Conservation (phyloP, 805 yeast genomes). For the Candida odintsovae region DNA sequence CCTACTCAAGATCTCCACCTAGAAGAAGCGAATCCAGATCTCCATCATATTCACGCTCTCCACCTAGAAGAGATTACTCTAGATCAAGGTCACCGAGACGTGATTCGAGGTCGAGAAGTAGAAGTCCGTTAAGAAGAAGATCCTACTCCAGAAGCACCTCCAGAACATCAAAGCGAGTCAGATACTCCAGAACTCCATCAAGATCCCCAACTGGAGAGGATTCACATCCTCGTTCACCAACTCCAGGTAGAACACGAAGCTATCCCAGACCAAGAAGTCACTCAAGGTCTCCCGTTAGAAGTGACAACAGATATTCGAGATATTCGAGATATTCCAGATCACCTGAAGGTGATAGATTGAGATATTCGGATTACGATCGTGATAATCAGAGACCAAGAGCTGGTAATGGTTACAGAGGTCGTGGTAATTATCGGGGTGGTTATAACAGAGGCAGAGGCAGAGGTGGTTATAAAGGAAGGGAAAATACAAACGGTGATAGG, state of each 20-base stretch:
- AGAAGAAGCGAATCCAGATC: conserved; percentile 4
- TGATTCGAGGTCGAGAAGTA: conserved; percentile 2
- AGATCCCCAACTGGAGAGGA: conserved; percentile 7
- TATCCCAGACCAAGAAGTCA: background rate
- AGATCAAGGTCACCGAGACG: conserved; percentile 3
- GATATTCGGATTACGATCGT: conserved; percentile 3
- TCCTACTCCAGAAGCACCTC: conserved; percentile 7
- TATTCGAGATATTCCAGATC: background rate
- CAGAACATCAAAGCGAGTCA: conserved; percentile 7
- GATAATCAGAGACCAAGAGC: background rate
- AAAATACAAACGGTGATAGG: background rate
- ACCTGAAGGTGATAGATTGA: background rate
- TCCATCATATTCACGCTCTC: conserved; percentile 5
- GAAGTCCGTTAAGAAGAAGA: conserved; percentile 19
- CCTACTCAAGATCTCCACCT: conserved; percentile 21
- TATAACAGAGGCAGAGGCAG: conserved; percentile 1
- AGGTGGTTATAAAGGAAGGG: background rate
- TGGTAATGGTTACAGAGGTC: background rate
- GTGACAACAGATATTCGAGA: background rate
- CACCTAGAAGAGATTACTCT: conserved; percentile 4
- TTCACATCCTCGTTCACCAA: conserved; percentile 12
- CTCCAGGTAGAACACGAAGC: conserved; percentile 4
- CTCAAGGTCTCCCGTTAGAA: background rate
- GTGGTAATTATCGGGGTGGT: background rate
- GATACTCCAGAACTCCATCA: conserved; percentile 21